phyloP scores from a whole-genome alignment of 1,139 yeast genomes.

The Suhomyces kunorum region DNA sequence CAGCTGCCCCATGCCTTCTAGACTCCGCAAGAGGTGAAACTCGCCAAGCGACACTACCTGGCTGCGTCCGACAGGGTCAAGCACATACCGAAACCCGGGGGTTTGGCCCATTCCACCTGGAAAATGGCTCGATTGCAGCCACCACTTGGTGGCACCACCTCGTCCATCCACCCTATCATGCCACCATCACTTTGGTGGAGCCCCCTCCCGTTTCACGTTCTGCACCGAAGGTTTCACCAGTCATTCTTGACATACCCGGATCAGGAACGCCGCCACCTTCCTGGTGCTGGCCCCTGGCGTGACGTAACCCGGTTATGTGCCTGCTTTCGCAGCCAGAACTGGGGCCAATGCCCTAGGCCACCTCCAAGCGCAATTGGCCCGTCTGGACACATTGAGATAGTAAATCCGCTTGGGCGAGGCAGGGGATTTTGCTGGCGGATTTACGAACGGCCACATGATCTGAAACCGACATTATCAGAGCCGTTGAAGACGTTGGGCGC shows the following conservation, averaged over 20 bases:
- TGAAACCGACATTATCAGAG: constrained; percentile 4
- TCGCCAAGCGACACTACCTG: too few relatives aligned
- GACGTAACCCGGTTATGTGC: neutral
- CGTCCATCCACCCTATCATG: too few relatives aligned
- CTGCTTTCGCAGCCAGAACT: constrained; percentile 8
- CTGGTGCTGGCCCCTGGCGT: neutral
- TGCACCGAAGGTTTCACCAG: constrained; percentile 4
- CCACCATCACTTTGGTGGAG: neutral
- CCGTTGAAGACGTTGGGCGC: constrained; percentile 7
- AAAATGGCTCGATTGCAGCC: too few relatives aligned
- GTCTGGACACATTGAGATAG: constrained; percentile 3
- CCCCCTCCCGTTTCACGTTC: neutral
- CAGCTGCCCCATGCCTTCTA: too few relatives aligned
- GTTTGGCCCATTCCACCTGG: too few relatives aligned
- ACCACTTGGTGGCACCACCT: too few relatives aligned
- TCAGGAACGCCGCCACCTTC: neutral
- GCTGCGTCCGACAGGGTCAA: too few relatives aligned
- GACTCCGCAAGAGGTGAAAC: too few relatives aligned
- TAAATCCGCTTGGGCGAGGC: neutral
- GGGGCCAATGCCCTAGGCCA: neutral
- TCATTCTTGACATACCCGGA: neutral
- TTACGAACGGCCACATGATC: constrained; percentile 9
- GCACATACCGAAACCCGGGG: too few relatives aligned
- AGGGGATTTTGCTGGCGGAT: constrained; percentile 5
- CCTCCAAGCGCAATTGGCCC: constrained; percentile 6